A percentile compares a stretch with the other conserved stretches of the same genome.
Evolutionary conservation across 345 rosid genomes (phyloP).

Genomic region (Eucalyptus coolabah): DNA sequence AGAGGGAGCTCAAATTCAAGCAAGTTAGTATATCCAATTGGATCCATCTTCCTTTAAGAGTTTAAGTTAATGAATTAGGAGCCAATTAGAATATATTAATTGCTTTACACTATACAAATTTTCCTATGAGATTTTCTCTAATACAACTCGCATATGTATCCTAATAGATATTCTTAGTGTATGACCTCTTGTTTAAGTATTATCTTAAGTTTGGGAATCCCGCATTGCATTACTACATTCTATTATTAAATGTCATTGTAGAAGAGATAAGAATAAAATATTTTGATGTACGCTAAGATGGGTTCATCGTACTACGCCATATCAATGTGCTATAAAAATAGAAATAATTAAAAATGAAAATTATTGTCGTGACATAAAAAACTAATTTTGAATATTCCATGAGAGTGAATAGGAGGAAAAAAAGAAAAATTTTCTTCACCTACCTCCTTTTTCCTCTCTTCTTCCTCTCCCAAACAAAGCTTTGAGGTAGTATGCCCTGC

Average conservation of each 20-base stretch:
- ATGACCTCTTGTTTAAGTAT: background rate
- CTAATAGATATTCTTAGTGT: background rate
- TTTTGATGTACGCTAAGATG: background rate
- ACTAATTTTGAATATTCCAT: too few relatives aligned
- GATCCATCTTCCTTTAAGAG: too few relatives aligned
- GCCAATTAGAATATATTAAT: background rate
- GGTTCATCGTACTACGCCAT: background rate
- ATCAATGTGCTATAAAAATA: background rate
- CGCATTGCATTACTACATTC: background rate
- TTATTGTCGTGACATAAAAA: background rate
- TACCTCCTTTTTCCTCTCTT: background rate
- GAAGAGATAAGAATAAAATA: background rate
- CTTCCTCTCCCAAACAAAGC: background rate
- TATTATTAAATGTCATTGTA: background rate
- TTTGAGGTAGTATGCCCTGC: background rate
- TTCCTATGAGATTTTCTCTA: background rate
- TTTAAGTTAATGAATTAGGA: too few relatives aligned
- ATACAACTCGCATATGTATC: background rate
- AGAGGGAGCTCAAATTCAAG: background rate
- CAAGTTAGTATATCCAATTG: background rate
- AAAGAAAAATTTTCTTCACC: background rate
- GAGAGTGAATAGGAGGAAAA: background rate
- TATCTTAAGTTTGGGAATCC: background rate
- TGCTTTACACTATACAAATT: too few relatives aligned
- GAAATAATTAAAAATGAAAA: background rate